These are phyloP conservation scores for Eucalyptus lansdowneana DNA, from an alignment of 345 rosid species.

Conservation along the genomic window DNA sequence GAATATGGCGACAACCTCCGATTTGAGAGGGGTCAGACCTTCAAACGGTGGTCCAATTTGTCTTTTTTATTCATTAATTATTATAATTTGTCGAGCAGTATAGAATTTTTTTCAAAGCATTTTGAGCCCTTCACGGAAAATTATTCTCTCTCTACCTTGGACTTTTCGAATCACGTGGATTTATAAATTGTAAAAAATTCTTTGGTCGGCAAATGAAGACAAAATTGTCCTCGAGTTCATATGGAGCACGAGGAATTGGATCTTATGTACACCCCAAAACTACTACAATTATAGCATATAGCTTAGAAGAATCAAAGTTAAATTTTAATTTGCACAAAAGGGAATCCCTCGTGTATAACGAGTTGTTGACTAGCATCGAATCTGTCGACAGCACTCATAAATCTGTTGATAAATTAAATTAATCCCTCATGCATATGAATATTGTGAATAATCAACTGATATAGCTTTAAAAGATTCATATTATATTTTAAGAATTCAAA, in stretches of 20 bases:
- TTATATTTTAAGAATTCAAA: no score
- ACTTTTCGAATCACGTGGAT: neutral
- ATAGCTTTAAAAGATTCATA: neutral
- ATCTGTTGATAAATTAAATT: neutral
- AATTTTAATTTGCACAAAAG: no score
- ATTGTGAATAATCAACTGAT: accelerated
- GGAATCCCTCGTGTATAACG: neutral
- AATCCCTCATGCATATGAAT: no score
- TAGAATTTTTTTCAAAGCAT: neutral
- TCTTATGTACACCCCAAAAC: neutral
- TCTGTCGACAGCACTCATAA: neutral
- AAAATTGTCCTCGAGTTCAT: neutral
- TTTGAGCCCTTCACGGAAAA: neutral
- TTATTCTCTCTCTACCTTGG: neutral
- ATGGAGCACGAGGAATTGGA: neutral
- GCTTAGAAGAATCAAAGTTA: neutral
- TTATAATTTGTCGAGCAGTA: neutral
- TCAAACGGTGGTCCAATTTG: neutral
- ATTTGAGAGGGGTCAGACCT: neutral
- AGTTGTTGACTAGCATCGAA: accelerated
- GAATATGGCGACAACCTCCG: neutral
- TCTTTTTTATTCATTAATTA: neutral
- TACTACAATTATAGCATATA: neutral
- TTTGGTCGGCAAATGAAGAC: neutral
- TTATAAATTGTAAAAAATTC: neutral